Evolutionary conservation across 352 stramenopile species (phyloP).

Genomic region (Albugo candida): DNA sequence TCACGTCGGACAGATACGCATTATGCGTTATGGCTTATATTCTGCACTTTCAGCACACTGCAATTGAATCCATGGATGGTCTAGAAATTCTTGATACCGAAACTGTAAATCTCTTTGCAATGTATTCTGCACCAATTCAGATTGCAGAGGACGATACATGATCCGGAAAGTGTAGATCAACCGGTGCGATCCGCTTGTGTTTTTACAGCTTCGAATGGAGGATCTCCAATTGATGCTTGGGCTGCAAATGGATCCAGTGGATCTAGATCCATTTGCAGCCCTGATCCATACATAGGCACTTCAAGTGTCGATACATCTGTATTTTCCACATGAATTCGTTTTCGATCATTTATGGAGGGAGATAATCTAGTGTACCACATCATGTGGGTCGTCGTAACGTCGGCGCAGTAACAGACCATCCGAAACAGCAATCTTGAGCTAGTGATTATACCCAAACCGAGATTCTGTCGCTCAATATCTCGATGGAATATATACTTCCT

Average conservation of each 20-base stretch:
- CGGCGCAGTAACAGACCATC: conserved; percentile 97
- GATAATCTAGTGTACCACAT: conserved; percentile 98
- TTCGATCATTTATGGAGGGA: conserved; percentile 99
- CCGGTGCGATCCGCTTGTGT: conserved; percentile 91
- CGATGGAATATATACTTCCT: conserved; percentile 98
- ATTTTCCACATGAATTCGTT: conserved; percentile 91
- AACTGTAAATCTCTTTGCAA: conserved; percentile 91
- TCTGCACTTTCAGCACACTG: no score
- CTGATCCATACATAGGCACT: conserved; percentile 98
- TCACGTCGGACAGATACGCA: no score
- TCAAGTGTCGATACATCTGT: conserved; percentile 97
- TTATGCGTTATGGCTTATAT: no score
- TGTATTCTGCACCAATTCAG: conserved; percentile 87
- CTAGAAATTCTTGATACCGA: conserved; percentile 79
- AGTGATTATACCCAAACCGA: conserved; percentile 87
- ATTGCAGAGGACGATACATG: conserved; percentile 82
- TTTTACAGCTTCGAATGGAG: conserved; percentile 95
- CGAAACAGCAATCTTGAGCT: conserved; percentile 99
- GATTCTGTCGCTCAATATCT: conserved; percentile 99
- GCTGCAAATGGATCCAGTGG: no score
- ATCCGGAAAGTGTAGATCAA: conserved; percentile 91
- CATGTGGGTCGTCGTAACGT: conserved; percentile 92
- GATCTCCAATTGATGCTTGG: conserved; percentile 87
- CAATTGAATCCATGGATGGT: conserved; percentile 86
- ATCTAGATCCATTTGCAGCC: no score